Evolutionary conservation across 441 rosid species (phyloP).

Genomic region (Erodium texanum): DNA sequence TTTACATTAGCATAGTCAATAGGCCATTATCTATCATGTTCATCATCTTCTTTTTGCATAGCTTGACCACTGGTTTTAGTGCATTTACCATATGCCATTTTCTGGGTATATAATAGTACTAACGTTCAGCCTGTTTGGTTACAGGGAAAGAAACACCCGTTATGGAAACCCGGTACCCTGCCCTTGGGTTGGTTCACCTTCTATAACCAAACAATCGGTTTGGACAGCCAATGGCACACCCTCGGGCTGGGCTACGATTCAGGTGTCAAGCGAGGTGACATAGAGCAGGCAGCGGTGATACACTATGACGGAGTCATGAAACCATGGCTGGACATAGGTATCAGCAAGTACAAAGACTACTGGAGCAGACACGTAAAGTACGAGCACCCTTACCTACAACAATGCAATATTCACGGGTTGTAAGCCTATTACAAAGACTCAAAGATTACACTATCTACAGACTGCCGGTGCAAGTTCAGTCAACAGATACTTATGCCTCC

Average conservation of each 20-base stretch:
- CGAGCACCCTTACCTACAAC: slow-evolving; percentile 54
- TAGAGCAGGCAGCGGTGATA: slow-evolving; percentile 62
- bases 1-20: too few relatives aligned
- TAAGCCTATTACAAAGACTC: not conserved
- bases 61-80: too few relatives aligned
- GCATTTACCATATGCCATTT: not conserved
- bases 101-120: not conserved
- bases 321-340: slow-evolving; percentile 77
- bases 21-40: too few relatives aligned
- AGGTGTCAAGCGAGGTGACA: slow-evolving; percentile 27
- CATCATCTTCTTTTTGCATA: too few relatives aligned
- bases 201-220: slow-evolving; percentile 38
- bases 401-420: slow-evolving; percentile 70
- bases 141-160: slow-evolving; percentile 54
- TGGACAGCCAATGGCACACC: slow-evolving; percentile 67
- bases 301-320: slow-evolving; percentile 81
- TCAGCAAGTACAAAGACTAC: slow-evolving; percentile 44
- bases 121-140: slow-evolving; percentile 15
- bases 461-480: too few relatives aligned
- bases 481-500: not conserved
- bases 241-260: slow-evolving; percentile 68
- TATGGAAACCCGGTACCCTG: slow-evolving; percentile 64
- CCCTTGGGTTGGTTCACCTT: slow-evolving; percentile 76
- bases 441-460: not conserved
- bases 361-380: slow-evolving; percentile 62